Percentiles rank a stretch among this genome's conserved stretches.
phyloP scores from a whole-genome alignment of 352 stramenopile species.

The Phytopythium litorale region DNA sequence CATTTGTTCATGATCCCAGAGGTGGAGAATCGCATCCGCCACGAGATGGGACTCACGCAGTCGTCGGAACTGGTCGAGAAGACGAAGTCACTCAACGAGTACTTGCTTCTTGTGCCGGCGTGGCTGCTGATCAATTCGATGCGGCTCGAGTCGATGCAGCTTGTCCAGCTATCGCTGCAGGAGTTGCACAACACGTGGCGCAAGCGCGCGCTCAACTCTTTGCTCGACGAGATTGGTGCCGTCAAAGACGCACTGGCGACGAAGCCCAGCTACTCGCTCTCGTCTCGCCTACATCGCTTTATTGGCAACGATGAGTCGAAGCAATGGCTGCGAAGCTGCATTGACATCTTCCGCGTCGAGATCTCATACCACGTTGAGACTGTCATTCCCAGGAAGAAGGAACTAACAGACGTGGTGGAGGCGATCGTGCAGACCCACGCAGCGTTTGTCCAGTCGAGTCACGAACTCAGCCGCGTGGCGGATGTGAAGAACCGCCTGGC shows the following conservation, averaged over 20 bases:
- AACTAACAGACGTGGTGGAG: conserved; percentile 63
- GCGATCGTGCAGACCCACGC: conserved; percentile 52
- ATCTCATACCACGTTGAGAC: conserved; percentile 77
- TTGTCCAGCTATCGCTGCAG: conserved; percentile 95
- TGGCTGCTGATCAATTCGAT: conserved; percentile 99
- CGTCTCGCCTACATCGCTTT: conserved; percentile 60
- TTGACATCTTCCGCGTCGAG: conserved; percentile 72
- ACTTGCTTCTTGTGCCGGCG: conserved; percentile 75
- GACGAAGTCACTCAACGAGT: conserved; percentile 38
- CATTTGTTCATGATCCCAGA: conserved; percentile 91
- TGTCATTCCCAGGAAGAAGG: conserved; percentile 60
- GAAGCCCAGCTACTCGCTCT: conserved; percentile 22
- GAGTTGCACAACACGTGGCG: conserved; percentile 98
- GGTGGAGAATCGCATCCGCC: conserved; percentile 85
- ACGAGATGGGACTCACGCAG: conserved; percentile 62
- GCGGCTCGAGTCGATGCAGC: conserved; percentile 99
- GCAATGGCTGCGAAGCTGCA: conserved; percentile 60
- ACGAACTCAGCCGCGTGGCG: conserved; percentile 48
- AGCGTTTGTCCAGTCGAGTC: conserved; percentile 50
- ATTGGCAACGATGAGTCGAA: conserved; percentile 34
- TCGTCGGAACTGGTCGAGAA: conserved; percentile 15
- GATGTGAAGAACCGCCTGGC: conserved; percentile 60
- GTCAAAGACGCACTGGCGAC: conserved; percentile 9
- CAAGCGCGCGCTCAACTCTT: conserved; percentile 91
- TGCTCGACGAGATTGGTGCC: conserved; percentile 75